Evolutionary conservation across 2,329 filamentous ascomycete genomes (phyloP).

Genomic region (Amauroascus niger): DNA sequence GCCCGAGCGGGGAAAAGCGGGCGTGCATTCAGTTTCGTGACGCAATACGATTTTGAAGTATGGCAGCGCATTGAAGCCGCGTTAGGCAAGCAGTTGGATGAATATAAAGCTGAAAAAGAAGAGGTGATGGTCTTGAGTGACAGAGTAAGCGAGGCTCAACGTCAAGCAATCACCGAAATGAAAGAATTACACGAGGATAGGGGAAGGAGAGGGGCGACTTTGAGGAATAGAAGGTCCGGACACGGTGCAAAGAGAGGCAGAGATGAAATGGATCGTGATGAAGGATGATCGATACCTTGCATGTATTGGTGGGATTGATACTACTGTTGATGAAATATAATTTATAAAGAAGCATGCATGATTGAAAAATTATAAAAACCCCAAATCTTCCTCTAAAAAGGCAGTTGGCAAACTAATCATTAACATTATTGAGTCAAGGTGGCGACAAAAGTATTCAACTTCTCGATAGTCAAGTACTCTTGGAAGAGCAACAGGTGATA

Average conservation of each 20-base stretch:
- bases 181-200: slow-evolving; percentile 65
- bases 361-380: no score
- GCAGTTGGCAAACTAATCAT: no score
- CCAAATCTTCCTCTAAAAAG: no score
- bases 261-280: slow-evolving; percentile 66
- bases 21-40: slow-evolving; percentile 68
- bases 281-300: slow-evolving; percentile 43
- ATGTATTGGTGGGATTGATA: no score
- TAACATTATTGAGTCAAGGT: no score
- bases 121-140: slow-evolving; percentile 74
- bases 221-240: slow-evolving; percentile 44
- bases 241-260: slow-evolving; percentile 45
- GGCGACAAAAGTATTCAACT: no score
- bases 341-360: no score
- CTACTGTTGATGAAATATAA: no score
- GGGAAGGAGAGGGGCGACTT: slow-evolving; percentile 38
- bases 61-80: slow-evolving; percentile 74
- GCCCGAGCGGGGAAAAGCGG: slow-evolving; percentile 78
- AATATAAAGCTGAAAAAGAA: slow-evolving; percentile 62
- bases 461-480: no score
- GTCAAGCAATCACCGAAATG: slow-evolving; percentile 68
- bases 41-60: slow-evolving; percentile 77
- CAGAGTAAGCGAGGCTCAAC: slow-evolving; percentile 71
- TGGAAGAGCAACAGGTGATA: no score
- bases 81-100: slow-evolving; percentile 63